Conservation (phyloP, 306 rosid genomes). For the Pyrus communis region DNA sequence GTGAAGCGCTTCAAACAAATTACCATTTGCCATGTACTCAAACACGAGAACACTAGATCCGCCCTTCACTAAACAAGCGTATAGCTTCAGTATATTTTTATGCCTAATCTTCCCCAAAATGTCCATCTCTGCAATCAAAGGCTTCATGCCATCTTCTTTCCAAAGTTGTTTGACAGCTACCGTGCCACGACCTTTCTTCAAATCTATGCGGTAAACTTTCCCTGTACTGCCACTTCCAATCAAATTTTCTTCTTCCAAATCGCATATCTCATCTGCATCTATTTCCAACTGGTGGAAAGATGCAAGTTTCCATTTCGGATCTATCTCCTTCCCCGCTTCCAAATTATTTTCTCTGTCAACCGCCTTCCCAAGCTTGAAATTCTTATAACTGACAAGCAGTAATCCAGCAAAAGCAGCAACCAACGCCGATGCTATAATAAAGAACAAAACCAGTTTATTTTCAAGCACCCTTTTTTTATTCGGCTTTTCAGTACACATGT, state of each 20-base stretch:
- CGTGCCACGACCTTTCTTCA: constrained; percentile 38
- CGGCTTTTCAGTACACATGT: constrained; percentile 32
- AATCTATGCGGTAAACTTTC: constrained; percentile 70
- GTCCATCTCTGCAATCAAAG: constrained; percentile 81
- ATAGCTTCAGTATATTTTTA: constrained; percentile 78
- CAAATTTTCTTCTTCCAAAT: constrained; percentile 60
- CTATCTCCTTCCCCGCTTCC: constrained; percentile 30
- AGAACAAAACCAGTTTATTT: constrained; percentile 43
- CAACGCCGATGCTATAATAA: constrained; percentile 34
- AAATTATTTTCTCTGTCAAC: constrained; percentile 18
- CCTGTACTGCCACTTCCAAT: constrained; percentile 90
- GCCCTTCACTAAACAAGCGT: constrained; percentile 67
- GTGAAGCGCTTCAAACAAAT: constrained; percentile 71
- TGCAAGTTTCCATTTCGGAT: constrained; percentile 63
- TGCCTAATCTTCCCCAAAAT: constrained; percentile 84
- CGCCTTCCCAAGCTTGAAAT: constrained; percentile 29
- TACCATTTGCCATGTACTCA: constrained; percentile 89
- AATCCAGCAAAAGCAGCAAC: constrained; percentile 38
- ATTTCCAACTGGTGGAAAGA: constrained; percentile 73
- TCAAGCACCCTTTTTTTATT: constrained; percentile 24
- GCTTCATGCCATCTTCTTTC: constrained; percentile 56
- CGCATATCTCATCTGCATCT: constrained; percentile 63
- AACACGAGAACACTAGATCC: constrained; percentile 70
- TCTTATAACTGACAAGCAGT: constrained; percentile 40
- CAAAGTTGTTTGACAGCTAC: constrained; percentile 85